phyloP scores from a whole-genome alignment of 2,329 filamentous ascomycete genomes.

The Arthroderma uncinatum region DNA sequence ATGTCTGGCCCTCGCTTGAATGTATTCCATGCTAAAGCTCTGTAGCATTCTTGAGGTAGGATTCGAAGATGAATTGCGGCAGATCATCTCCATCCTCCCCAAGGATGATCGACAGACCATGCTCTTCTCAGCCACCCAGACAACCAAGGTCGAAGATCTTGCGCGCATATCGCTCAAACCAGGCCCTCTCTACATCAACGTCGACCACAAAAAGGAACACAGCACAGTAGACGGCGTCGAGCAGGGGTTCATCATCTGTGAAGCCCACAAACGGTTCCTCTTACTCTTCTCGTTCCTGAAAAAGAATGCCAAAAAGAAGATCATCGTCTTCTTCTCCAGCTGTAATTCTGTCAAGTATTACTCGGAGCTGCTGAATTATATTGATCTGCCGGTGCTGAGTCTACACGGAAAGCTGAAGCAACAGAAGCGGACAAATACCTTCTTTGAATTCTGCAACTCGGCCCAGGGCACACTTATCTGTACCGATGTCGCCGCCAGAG shows the following conservation, averaged over 20 bases:
- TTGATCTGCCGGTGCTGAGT: constrained; percentile 78
- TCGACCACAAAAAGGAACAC: constrained; percentile 79
- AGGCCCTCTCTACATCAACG: constrained; percentile 92
- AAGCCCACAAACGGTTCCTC: constrained; percentile 85
- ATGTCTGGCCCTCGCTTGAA: background rate
- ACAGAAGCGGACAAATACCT: constrained; percentile 96
- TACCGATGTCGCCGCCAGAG: constrained; percentile 90
- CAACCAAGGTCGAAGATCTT: constrained; percentile 94
- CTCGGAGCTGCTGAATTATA: constrained; percentile 91
- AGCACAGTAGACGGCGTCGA: constrained; percentile 89
- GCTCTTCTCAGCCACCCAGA: constrained; percentile 98
- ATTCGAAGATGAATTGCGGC: constrained; percentile 96
- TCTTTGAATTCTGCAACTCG: constrained; percentile 90
- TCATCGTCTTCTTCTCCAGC: constrained; percentile 91
- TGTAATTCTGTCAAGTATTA: constrained; percentile 95
- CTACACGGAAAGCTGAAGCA: constrained; percentile 96
- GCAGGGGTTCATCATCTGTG: constrained; percentile 90
- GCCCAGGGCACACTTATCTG: constrained; percentile 81
- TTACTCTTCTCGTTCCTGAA: constrained; percentile 91
- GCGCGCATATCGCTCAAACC: constrained; percentile 85
- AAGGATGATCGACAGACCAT: constrained; percentile 83
- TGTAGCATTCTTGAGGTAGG: constrained; percentile 76
- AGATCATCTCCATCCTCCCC: constrained; percentile 89
- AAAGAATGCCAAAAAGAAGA: constrained; percentile 86
- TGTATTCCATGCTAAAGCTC: background rate